Base-by-base conservation (phyloP, 495 filamentous ascomycete species). In the Margaritispora aquatica region DNA sequence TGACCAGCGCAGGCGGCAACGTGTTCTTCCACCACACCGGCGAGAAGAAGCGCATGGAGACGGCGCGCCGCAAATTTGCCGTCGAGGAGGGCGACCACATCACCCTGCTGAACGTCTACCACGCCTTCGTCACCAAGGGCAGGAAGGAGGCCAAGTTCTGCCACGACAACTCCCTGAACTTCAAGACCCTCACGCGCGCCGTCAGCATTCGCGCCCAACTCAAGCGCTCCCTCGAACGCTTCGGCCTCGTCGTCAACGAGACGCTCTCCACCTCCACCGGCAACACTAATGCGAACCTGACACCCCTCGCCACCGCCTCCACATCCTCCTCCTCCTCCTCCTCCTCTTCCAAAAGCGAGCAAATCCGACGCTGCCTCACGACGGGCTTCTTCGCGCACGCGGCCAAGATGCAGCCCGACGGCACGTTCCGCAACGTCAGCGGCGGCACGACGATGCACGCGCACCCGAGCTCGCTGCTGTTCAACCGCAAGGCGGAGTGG, bases 401-500 rank as follows among this genome's bases (percentile, higher is more conserved):
- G 11, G 95, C 94, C 23, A 84, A 88, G 71, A 97, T 97, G 93
- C 89, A 96, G 70, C 81, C 92, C 0, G 94, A 98, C 77, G 94
- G 94, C 19, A 90, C 83, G 15, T 97, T 97, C 66, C 84, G 81
- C 64, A 91, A 88, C 24, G 84, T 95, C 47, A 86, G 83, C 56
- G 91, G 89, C 11, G 83, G 82, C 7, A 79, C 74, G 41, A 81
- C 83, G 46, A 75, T 98, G 34, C 83, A 96, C 75, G 90, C 91
- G 20, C 94, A 98, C 73, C 95, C 94, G 2, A 95, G 84, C 66
- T 94, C 89, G 19, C 72, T 98, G 66, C 91, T 98, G 87, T 97
- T 97, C 79, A 96, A 97, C 73, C 84, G 94, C 47, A 97, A 96
- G 76, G 91, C 89, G 19, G 93, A 97, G 63, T 98, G 94, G 94